A percentile compares a stretch with the other conserved stretches of the same genome.
These are phyloP conservation scores for Sclerospora graminicola DNA, from an alignment of 352 stramenopile species.

Conservation along the genomic window DNA sequence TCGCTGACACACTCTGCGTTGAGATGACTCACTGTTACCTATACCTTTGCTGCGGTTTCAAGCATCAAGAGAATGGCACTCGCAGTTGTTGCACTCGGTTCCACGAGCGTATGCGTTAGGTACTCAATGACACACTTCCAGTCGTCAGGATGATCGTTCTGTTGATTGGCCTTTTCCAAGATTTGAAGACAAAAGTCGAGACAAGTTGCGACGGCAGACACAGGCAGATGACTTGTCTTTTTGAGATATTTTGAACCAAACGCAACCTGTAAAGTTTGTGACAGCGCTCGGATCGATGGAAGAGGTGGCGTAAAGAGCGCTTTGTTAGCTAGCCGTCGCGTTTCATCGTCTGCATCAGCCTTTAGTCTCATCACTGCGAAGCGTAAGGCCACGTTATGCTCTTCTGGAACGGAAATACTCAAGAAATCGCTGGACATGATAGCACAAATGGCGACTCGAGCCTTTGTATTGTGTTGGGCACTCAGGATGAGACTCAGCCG, in stretches of 20 bases:
- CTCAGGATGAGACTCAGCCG: too few species aligned
- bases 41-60: too few species aligned
- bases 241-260: constrained; percentile 25
- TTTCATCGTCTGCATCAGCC: constrained; percentile 29
- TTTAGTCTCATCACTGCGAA: constrained; percentile 48
- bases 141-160: constrained; percentile 11
- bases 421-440: too few species aligned
- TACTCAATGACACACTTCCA: too few species aligned
- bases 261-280: constrained; percentile 14
- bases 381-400: constrained; percentile 34
- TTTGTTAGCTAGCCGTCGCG: constrained; percentile 24
- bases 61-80: too few species aligned
- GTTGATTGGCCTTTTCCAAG: constrained; percentile 15
- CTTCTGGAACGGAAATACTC: constrained; percentile 5
- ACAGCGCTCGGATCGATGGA: constrained; percentile 21
- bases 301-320: constrained; percentile 37
- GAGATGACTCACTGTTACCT: too few species aligned
- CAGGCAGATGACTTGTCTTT: constrained; percentile 31
- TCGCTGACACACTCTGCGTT: too few species aligned
- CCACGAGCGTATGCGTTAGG: too few species aligned
- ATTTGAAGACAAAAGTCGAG: constrained; percentile 44
- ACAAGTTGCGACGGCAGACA: constrained; percentile 33
- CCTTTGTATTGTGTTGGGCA: too few species aligned
- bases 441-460: too few species aligned
- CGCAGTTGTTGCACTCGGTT: too few species aligned